Evolutionary conservation across 2,329 filamentous ascomycete genomes (phyloP).

Genomic region (Sporothrix protearum): DNA sequence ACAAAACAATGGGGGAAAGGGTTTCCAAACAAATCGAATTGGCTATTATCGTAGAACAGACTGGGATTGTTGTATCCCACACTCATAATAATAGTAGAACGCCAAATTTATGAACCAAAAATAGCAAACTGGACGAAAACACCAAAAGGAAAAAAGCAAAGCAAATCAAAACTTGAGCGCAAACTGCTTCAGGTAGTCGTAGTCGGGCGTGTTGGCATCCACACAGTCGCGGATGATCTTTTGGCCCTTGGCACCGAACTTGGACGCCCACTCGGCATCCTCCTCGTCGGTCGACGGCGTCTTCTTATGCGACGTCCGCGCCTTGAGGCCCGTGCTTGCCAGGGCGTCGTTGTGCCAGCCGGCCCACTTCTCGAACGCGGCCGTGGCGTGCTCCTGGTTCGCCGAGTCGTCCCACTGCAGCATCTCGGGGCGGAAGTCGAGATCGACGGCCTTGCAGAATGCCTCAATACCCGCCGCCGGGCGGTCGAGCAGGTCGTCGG

Average conservation of each 20-base stretch:
- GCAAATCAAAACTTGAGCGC: conserved; percentile 55
- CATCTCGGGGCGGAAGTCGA: conserved; percentile 75
- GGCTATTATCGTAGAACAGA: neutral
- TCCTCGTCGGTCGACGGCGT: conserved; percentile 53
- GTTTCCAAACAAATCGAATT: neutral
- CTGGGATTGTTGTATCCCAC: neutral
- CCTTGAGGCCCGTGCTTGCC: conserved; percentile 70
- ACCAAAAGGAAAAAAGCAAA: neutral
- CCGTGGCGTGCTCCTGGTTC: conserved; percentile 63
- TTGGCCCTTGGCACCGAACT: conserved; percentile 69
- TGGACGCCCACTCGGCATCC: conserved; percentile 67
- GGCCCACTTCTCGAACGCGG: conserved; percentile 91
- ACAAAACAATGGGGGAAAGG: neutral
- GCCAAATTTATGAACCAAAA: neutral
- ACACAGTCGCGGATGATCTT: conserved; percentile 68
- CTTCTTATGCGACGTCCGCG: conserved; percentile 58
- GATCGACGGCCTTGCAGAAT: conserved; percentile 77
- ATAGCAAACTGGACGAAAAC: neutral
- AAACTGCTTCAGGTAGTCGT: conserved; percentile 79
- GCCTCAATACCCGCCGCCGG: conserved; percentile 70
- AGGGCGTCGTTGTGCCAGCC: conserved; percentile 97
- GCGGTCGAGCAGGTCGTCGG: conserved; percentile 87
- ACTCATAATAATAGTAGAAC: neutral
- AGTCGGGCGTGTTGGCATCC: conserved; percentile 67
- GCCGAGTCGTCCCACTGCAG: conserved; percentile 77